phyloP scores from a whole-genome alignment of 83 land plant species.

The Diphasiastrum complanatum region DNA sequence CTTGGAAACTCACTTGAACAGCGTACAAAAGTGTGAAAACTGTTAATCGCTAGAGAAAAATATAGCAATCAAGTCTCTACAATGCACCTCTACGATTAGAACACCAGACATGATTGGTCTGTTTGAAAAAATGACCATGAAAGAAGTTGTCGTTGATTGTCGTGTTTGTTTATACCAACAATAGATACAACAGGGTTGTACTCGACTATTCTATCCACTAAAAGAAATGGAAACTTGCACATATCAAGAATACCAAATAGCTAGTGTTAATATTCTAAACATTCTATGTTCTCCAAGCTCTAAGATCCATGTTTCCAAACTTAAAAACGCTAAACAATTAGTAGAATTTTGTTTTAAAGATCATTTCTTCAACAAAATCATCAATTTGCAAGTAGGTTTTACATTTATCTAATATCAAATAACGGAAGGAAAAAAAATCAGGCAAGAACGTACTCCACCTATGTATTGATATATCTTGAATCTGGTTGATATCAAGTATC shows the following conservation, averaged over 20 bases:
- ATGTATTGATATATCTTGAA: constrained; percentile 82
- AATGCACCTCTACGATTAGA: constrained; percentile 92
- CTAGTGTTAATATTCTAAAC: too few species aligned
- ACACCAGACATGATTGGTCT: constrained; percentile 99
- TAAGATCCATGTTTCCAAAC: too few species aligned
- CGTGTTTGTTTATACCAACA: constrained; percentile 95
- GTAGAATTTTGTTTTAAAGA: too few species aligned
- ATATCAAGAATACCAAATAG: constrained; percentile 2
- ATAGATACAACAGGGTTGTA: constrained; percentile 86
- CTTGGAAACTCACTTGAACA: background rate
- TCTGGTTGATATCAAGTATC: constrained; percentile 83
- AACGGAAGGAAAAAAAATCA: too few species aligned
- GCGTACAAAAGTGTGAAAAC: background rate
- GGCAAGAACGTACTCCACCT: constrained; percentile 21
- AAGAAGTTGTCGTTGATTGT: constrained; percentile 98
- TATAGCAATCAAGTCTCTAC: background rate
- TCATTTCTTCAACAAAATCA: too few species aligned
- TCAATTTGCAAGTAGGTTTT: too few species aligned
- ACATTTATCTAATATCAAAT: too few species aligned
- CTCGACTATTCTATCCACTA: constrained; percentile 96
- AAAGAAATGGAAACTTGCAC: constrained; percentile 84
- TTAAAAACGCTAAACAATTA: too few species aligned
- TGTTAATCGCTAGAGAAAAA: background rate
- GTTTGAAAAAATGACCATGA: constrained; percentile 97
- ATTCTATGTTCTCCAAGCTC: too few species aligned